phyloP scores from a whole-genome alignment of 345 rosid species.

The Dipteronia dyeriana region DNA sequence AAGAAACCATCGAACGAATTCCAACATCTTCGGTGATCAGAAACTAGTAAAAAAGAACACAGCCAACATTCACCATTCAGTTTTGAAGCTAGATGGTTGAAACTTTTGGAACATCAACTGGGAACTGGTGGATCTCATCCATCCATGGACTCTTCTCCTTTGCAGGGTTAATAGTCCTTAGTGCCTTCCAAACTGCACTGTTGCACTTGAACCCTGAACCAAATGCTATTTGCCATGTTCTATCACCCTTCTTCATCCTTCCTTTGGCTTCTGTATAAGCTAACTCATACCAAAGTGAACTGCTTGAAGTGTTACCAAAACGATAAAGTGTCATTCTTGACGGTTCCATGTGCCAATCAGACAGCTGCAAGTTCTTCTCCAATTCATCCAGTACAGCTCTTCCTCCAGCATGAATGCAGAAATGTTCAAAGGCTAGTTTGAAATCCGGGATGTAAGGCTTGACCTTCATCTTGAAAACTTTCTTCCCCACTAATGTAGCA shows the following conservation, averaged over 20 bases:
- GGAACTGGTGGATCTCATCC: constrained; percentile 55
- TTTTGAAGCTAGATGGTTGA: constrained; percentile 37
- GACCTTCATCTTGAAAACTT: constrained; percentile 51
- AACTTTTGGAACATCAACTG: constrained; percentile 65
- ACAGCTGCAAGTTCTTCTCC: constrained; percentile 61
- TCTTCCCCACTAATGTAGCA: constrained; percentile 47
- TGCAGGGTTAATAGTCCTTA: constrained; percentile 41
- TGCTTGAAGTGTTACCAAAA: constrained; percentile 60
- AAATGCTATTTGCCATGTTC: constrained; percentile 66
- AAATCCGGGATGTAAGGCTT: constrained; percentile 70
- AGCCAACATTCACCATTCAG: neutral
- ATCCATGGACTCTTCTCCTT: constrained; percentile 58
- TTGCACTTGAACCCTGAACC: constrained; percentile 64
- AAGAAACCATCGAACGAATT: constrained; percentile 6
- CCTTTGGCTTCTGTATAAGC: constrained; percentile 65
- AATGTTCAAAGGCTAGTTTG: constrained; percentile 63
- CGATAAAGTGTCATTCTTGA: constrained; percentile 61
- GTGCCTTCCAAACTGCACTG: constrained; percentile 62
- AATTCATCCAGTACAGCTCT: constrained; percentile 62
- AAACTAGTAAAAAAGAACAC: neutral
- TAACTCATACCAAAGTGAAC: constrained; percentile 63
- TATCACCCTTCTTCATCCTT: constrained; percentile 55
- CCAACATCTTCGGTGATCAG: neutral
- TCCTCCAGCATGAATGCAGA: constrained; percentile 61
- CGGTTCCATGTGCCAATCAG: constrained; percentile 60